phyloP scores from a whole-genome alignment of 768 basidiomycete species.

The Gyrodon lividus region DNA sequence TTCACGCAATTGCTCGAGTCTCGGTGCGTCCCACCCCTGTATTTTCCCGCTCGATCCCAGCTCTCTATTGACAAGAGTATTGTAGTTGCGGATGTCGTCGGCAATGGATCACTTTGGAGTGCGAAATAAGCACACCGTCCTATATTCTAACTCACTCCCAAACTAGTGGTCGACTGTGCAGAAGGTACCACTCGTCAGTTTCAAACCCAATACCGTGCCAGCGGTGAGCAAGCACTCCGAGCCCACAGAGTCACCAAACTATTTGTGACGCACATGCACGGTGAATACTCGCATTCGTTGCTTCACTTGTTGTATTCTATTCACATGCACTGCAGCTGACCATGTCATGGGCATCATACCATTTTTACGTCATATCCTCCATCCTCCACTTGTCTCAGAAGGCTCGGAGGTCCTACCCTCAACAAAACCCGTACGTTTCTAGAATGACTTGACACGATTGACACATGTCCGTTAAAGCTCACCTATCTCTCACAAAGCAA shows the following conservation, averaged over 20 bases:
- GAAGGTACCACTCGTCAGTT: slow-evolving; percentile 79
- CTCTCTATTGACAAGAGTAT: slow-evolving; percentile 9
- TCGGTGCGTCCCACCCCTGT: too few species aligned
- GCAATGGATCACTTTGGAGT: slow-evolving; percentile 69
- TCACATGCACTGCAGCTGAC: slow-evolving; percentile 46
- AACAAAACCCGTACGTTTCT: slow-evolving; percentile 12
- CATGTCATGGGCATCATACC: slow-evolving; percentile 77
- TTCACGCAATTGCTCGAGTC: too few species aligned
- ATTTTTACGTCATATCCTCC: slow-evolving; percentile 59
- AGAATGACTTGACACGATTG: neutral
- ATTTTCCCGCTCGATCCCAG: slow-evolving; percentile 67
- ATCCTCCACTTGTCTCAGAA: slow-evolving; percentile 35
- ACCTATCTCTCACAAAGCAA: slow-evolving; percentile 22
- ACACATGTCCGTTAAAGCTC: neutral
- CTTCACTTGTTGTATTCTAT: too few species aligned
- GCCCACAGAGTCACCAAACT: slow-evolving; percentile 57
- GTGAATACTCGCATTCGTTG: slow-evolving; percentile 32
- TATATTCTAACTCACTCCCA: slow-evolving; percentile 1
- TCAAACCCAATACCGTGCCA: slow-evolving; percentile 45
- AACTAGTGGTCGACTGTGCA: slow-evolving; percentile 77
- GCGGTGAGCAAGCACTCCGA: slow-evolving; percentile 35
- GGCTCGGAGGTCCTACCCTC: slow-evolving; percentile 8
- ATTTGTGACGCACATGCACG: slow-evolving; percentile 86
- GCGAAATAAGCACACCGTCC: slow-evolving; percentile 20
- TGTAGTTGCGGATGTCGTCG: slow-evolving; percentile 51